Evolutionary conservation across 352 stramenopile genomes (phyloP).

Genomic region (Pythium coloratum): DNA sequence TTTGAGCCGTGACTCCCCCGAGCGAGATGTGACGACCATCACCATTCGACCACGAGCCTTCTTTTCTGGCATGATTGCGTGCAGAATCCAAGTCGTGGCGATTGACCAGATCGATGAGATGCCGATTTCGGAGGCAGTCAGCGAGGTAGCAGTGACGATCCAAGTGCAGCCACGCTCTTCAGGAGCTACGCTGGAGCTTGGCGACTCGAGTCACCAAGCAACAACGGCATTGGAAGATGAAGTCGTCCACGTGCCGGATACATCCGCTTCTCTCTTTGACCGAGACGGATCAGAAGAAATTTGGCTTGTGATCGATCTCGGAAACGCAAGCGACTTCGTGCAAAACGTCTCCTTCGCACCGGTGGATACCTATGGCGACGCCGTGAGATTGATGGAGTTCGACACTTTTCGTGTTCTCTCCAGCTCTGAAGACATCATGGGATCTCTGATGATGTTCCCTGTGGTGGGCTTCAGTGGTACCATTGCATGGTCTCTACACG

Average conservation of each 20-base stretch:
- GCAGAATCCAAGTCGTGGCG: slow-evolving; percentile 18
- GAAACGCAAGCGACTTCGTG: neutral
- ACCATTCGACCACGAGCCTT: slow-evolving; percentile 27
- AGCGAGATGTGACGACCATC: slow-evolving; percentile 14
- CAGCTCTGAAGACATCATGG: neutral
- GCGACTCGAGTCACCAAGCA: neutral
- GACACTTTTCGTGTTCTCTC: slow-evolving; percentile 2
- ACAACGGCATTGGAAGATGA: slow-evolving; percentile 18
- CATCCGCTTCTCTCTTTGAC: slow-evolving; percentile 21
- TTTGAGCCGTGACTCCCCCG: neutral
- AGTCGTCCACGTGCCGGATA: neutral
- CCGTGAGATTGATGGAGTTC: neutral
- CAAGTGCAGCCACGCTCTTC: slow-evolving; percentile 6
- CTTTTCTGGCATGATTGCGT: slow-evolving; percentile 36
- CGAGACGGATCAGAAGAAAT: slow-evolving; percentile 25
- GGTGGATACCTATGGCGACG: neutral
- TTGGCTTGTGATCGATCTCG: slow-evolving; percentile 22
- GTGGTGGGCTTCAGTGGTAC: slow-evolving; percentile 17
- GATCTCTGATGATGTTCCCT: slow-evolving; percentile 13
- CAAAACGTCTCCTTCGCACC: slow-evolving; percentile 28
- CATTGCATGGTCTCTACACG: neutral
- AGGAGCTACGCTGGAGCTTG: neutral
- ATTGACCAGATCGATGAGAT: slow-evolving; percentile 23
- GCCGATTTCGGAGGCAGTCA: neutral
- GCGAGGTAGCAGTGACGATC: neutral